Evolutionary conservation across 306 rosid genomes (phyloP), one percentile per base, ranked within the genome.

Genomic region (Inga oerstediana): DNA sequence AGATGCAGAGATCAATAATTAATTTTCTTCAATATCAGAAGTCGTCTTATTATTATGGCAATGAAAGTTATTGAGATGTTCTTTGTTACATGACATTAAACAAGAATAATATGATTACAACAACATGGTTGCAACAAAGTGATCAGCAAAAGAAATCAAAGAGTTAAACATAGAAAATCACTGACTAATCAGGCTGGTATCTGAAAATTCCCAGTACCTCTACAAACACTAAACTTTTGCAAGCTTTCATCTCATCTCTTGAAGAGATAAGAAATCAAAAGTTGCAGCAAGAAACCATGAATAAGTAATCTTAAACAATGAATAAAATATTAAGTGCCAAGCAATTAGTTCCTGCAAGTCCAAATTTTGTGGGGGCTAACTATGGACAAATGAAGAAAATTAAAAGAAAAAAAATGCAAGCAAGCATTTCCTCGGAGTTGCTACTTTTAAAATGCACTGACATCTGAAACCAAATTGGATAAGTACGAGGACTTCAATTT

Each of bases 1-100:
- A 72, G 56, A 80, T 41, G 32, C 72, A 32, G 22, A 13, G 1
- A 68, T 24, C 27, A 34, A 11, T 13, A 10, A 19, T 51, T 43
- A 71, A 49, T 54, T 44, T 78, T 80, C 82, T 80, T 73, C 43
- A 69, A 58, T 32, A 82, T 41, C 64, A 61, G 75, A 82, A 80
- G 51, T 39, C 71, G 20, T 62, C 74, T 44, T 12, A 3, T 37
- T 27, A 19, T 61, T 75, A 41, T 13, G 77, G 17, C 43, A 85
- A 72, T 71, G 51, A 61, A 37, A 71, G 6, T 48, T 17, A 65
- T 54, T 12, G 11, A 51, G 69, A 44, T 71, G 35, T n/a, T 56
- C 52, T 34, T 72, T 80, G 37, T 54, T 10, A 72, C 37, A 44
- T 72, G 79, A 48, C 75, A 46, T 12, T 19, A 71, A 72, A 24